Base-by-base conservation (phyloP, 169 alveolate genomes). In the Babesia ovis region DNA sequence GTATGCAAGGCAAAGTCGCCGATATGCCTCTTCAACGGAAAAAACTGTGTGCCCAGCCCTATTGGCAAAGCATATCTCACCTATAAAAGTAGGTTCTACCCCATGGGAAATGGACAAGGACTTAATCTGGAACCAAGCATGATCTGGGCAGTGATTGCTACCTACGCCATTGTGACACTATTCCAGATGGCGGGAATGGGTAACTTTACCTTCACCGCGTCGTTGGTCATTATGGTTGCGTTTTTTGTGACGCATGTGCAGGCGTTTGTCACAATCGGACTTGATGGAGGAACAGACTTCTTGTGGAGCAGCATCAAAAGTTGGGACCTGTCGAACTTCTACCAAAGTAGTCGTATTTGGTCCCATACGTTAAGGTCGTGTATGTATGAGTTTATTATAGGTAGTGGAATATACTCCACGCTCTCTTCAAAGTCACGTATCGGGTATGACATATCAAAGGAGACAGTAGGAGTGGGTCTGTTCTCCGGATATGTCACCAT, bases 331-430 rank as follows among this genome's bases (percentile, higher is more conserved):
- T 43, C 74, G n/a, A 43, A 50, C 27, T 57, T 87, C 39, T 87
- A 73, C 62, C 50, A 73, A 42, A 84, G 80, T 54, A 67, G 87
- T 25, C 53, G 90, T 14, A 70, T 87, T 16, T 87, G 93, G 93
- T 73, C 93, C 35, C 93, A 87, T 60, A 75, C 90, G 22, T 57
- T 87, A 6, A 54, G 90, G 41, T 84, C 82, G 31, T 84, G 91
- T 35, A 68, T 87, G 45, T 87, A 87, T 69, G 93, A 87, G 59
- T 68, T 75, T 50, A 75, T 85, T 16, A 61, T 87, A n/a, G 93
- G 93, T 8, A 83, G 73, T 50, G 93, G 93, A 2, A 80, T 84
- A 12, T 87, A 87, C 84, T 54, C 91, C 25, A 84, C 91, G 18
- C 77, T 87, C 18, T 87, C 93, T 27, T 46, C 86, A 4, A 83